phyloP scores from a whole-genome alignment of 2,329 filamentous ascomycete genomes.

The Curvularia sp. region DNA sequence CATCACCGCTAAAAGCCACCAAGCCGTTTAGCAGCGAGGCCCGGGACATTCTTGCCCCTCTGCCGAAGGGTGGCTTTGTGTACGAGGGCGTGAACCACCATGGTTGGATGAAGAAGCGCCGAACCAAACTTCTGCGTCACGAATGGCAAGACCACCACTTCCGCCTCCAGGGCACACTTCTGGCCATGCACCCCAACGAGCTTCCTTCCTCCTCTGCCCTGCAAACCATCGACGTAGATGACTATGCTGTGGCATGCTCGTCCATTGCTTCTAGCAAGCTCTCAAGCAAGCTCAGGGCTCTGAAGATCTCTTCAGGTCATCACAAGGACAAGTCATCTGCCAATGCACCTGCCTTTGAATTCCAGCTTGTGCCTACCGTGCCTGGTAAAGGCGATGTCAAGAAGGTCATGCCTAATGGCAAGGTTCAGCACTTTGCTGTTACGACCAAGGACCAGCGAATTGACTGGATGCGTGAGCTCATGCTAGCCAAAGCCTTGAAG shows the following conservation, averaged over 20 bases:
- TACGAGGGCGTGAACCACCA: slow-evolving; percentile 69
- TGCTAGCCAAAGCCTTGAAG: slow-evolving; percentile 86
- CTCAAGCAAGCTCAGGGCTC: slow-evolving; percentile 83
- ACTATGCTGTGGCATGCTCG: slow-evolving; percentile 87
- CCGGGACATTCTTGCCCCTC: slow-evolving; percentile 34
- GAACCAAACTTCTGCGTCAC: slow-evolving; percentile 84
- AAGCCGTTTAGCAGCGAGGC: slow-evolving; percentile 32
- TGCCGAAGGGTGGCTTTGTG: slow-evolving; percentile 47
- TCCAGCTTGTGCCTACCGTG: slow-evolving; percentile 81
- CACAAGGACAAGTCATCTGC: slow-evolving; percentile 64
- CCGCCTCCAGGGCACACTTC: slow-evolving; percentile 69
- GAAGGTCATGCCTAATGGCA: slow-evolving; percentile 59
- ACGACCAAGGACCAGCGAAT: slow-evolving; percentile 75
- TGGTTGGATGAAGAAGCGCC: slow-evolving; percentile 94
- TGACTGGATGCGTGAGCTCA: slow-evolving; percentile 95
- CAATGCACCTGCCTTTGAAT: slow-evolving; percentile 71
- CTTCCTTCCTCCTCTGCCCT: slow-evolving; percentile 67
- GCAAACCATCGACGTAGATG: slow-evolving; percentile 84
- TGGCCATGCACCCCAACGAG: slow-evolving; percentile 70
- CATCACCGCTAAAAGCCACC: slow-evolving; percentile 43
- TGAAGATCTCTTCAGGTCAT: slow-evolving; percentile 62
- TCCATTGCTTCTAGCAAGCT: slow-evolving; percentile 81
- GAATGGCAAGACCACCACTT: slow-evolving; percentile 96
- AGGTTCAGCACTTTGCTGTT: slow-evolving; percentile 87
- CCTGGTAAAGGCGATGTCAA: slow-evolving; percentile 51